Percentiles rank a stretch among this genome's conserved stretches.
These are phyloP conservation scores for Diutina rugosa DNA, from an alignment of 1,139 yeast genomes.

Conservation along the genomic window DNA sequence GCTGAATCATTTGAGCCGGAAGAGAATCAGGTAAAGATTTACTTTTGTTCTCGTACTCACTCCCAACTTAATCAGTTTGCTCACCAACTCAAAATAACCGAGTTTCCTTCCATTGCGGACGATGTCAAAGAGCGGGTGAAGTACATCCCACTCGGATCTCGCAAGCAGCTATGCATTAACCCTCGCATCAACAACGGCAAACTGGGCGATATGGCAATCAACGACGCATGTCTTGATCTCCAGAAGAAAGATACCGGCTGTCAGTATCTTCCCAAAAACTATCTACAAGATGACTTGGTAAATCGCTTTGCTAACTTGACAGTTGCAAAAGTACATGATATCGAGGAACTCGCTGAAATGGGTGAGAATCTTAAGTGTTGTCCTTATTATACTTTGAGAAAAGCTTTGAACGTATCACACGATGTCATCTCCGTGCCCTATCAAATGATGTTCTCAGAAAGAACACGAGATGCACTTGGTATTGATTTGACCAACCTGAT, in stretches of 20 bases:
- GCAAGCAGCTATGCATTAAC: constrained; percentile 78
- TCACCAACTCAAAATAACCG: constrained; percentile 51
- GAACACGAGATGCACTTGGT: constrained; percentile 48
- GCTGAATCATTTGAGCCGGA: background rate
- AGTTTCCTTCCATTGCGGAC: constrained; percentile 49
- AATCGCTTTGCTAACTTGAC: constrained; percentile 46
- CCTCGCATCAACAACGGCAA: constrained; percentile 39
- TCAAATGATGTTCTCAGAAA: constrained; percentile 57
- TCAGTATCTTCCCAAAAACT: constrained; percentile 28
- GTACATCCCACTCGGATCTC: constrained; percentile 62
- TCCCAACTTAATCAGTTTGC: constrained; percentile 80
- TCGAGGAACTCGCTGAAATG: constrained; percentile 59
- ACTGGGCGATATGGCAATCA: constrained; percentile 37
- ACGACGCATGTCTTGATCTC: constrained; percentile 73
- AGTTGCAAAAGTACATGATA: constrained; percentile 58
- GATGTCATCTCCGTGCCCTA: constrained; percentile 82
- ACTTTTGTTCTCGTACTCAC: constrained; percentile 79
- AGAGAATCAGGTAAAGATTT: constrained; percentile 21
- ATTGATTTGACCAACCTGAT: constrained; percentile 51
- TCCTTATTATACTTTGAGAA: constrained; percentile 71
- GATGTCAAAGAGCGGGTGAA: constrained; percentile 32
- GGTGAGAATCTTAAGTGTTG: constrained; percentile 53
- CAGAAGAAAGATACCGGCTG: constrained; percentile 36
- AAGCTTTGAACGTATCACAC: constrained; percentile 33
- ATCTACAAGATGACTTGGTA: constrained; percentile 8